phyloP scores from a whole-genome alignment of 2,329 filamentous ascomycete species.

The Beauveria australis region DNA sequence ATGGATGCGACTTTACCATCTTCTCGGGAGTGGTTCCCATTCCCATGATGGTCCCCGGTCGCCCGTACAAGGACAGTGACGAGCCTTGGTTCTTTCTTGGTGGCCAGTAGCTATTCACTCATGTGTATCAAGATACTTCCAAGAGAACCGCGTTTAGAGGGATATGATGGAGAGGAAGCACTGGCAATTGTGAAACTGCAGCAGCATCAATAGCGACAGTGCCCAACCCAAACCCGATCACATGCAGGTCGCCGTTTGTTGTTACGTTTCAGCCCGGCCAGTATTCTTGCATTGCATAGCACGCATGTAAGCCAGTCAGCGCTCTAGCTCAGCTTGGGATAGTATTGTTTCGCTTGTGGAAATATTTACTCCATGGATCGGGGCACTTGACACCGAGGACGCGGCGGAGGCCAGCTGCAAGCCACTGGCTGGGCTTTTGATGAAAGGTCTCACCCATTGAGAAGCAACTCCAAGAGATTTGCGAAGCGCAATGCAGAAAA shows the following conservation, averaged over 20 bases:
- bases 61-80: conserved; percentile 33
- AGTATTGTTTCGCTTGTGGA: conserved; percentile 1
- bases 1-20: conserved; percentile 20
- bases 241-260: not conserved
- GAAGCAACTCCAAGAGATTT: not conserved
- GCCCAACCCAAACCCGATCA: not conserved
- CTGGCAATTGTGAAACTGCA: not conserved
- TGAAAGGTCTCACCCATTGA: not conserved
- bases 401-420: not conserved
- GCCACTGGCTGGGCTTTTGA: not conserved
- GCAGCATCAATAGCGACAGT: not conserved
- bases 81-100: conserved; percentile 35
- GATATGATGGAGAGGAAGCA: not conserved
- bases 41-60: conserved; percentile 55
- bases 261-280: conserved; percentile 7
- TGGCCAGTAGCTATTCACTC: not conserved
- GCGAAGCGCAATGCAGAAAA: not conserved
- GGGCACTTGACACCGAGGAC: not conserved
- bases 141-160: not conserved
- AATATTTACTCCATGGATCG: not conserved
- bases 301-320: not conserved
- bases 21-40: conserved; percentile 52
- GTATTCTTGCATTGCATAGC: conserved; percentile 3
- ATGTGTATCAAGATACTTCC: not conserved
- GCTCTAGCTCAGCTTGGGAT: conserved; percentile 3